These are phyloP conservation scores for Salisapilia sapeloensis DNA, from an alignment of 352 stramenopile species.

Conservation along the genomic window DNA sequence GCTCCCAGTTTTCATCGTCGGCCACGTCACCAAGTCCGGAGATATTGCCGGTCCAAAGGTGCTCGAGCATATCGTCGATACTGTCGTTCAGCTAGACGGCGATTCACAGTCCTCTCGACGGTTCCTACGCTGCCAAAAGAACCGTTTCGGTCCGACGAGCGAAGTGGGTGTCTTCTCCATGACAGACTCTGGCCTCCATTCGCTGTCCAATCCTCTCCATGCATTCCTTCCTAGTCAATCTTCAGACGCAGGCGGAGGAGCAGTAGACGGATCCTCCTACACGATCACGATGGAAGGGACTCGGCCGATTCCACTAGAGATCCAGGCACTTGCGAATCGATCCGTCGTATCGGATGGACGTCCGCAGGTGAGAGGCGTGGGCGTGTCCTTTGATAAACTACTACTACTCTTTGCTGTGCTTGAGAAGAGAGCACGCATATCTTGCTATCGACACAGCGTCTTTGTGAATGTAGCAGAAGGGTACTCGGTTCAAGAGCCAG, in stretches of 20 bases:
- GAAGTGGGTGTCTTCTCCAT: constrained; percentile 96
- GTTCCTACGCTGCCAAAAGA: constrained; percentile 90
- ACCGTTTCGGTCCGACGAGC: constrained; percentile 91
- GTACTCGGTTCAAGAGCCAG: constrained; percentile 68
- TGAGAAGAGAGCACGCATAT: constrained; percentile 80
- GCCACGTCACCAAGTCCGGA: constrained; percentile 94
- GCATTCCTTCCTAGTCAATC: constrained; percentile 45
- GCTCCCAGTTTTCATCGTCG: constrained; percentile 89
- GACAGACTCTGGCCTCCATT: constrained; percentile 64
- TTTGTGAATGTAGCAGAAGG: constrained; percentile 80
- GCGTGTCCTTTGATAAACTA: constrained; percentile 80
- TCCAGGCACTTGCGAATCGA: constrained; percentile 83
- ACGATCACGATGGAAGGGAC: constrained; percentile 89
- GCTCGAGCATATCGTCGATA: constrained; percentile 87
- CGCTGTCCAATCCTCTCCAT: constrained; percentile 59
- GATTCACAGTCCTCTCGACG: constrained; percentile 68
- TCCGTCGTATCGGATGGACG: constrained; percentile 8
- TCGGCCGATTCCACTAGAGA: constrained; percentile 87
- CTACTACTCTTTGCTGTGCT: constrained; percentile 90
- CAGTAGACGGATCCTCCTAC: constrained; percentile 67
- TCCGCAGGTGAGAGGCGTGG: constrained; percentile 42
- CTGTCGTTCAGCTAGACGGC: constrained; percentile 91
- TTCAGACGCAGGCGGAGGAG: constrained; percentile 3
- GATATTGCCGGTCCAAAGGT: constrained; percentile 91
- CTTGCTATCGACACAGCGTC: constrained; percentile 58